Evolutionary conservation across 2,329 filamentous ascomycete genomes (phyloP), one percentile per base, ranked within the genome.

Genomic region (Penicillium sp.): DNA sequence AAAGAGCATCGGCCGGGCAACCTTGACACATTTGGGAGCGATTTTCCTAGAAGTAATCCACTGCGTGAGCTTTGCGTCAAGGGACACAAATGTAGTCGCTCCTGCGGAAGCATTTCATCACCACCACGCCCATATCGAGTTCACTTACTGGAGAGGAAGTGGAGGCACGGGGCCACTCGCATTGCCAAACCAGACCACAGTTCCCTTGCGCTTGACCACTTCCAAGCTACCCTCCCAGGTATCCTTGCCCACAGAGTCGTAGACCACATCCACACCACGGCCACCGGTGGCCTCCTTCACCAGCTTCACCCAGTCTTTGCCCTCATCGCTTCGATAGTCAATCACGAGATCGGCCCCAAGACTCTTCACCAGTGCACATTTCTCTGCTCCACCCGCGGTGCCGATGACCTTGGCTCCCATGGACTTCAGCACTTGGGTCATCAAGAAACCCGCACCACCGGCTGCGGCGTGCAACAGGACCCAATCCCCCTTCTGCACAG

Each of bases 401-500:
- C 84, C 90, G 61, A 96, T 93, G 24, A 85, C 82, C 57, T 80
- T 81, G 9, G 87, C 90, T 1, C 88, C 90, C 2, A 90, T 74
- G 0, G 78, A 74, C 55, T 78, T 80, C 36, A 95, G 72, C 56
- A 95, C 71, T 75, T 94, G 88, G 35, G 82, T 82, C 27, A 95
- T 76, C 69, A 87, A 79, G 38, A 85, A 72, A 0, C 87, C 88
- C 0, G 89, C 87, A 12, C 90, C 90, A 12, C 90, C 90, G 0
- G 89, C 89, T 0, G 90, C 90, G 0, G 90, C 90, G 59, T 93
- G 88, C 12, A 95, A 82, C 2, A 95, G 79, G 0, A 89, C 77
- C 83, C 86, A 93, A 57, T 94, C 88, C 1, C 84, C 87, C 55
- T 81, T 76, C 65, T 88, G 75, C 5, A 91, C 87, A 1, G 75